A percentile compares a stretch with the other conserved stretches of the same genome.
Conservation (phyloP, 306 rosid genomes). For the Cucumis cinereus region DNA sequence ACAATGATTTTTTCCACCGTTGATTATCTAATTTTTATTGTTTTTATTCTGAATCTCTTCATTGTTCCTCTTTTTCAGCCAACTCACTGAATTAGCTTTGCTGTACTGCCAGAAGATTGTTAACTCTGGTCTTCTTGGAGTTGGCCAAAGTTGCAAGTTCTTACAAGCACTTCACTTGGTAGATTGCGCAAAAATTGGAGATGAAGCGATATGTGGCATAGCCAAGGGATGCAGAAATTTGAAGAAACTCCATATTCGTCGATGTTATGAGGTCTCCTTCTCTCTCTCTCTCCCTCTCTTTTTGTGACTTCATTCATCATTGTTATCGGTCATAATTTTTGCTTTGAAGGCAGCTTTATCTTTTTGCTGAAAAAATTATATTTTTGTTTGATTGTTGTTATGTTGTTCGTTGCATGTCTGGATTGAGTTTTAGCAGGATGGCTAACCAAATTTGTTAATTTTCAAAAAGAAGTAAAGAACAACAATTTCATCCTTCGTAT, state of each 20-base stretch:
- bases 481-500: not conserved
- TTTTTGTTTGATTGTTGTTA: not conserved
- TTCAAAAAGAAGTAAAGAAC: not conserved
- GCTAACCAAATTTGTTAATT: not conserved
- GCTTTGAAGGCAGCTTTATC: not conserved
- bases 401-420: not conserved
- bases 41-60: not conserved
- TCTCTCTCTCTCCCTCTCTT: not conserved
- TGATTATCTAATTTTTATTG: not conserved
- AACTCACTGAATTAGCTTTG: slow-evolving; percentile 62
- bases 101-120: slow-evolving; percentile 84
- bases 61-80: slow-evolving; percentile 32
- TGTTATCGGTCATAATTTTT: not conserved
- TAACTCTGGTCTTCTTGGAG: slow-evolving; percentile 51
- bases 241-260: slow-evolving; percentile 84
- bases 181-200: slow-evolving; percentile 87
- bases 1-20: not conserved
- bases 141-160: slow-evolving; percentile 78
- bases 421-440: not conserved
- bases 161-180: slow-evolving; percentile 86
- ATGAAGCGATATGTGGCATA: slow-evolving; percentile 73
- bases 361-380: not conserved
- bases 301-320: not conserved
- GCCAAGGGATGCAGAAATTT: slow-evolving; percentile 74
- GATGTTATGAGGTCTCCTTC: slow-evolving; percentile 70